Evolutionary conservation across 2,329 filamentous ascomycete species (phyloP).

Genomic region (Talaromyces rugulosus): DNA sequence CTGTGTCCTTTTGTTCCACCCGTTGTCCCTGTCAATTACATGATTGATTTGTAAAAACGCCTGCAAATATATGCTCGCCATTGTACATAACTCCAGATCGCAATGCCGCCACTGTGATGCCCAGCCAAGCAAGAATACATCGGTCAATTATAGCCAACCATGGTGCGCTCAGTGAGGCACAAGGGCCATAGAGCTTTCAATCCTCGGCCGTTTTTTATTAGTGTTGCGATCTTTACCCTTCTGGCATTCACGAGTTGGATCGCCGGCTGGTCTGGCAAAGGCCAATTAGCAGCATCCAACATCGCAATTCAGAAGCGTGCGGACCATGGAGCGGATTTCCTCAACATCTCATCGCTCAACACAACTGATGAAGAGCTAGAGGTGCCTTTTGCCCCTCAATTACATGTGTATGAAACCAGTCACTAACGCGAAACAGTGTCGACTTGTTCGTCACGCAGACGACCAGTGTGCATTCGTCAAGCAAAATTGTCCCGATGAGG

Average conservation of each 20-base stretch:
- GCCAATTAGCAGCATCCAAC: background rate
- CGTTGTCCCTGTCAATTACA: background rate
- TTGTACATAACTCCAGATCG: background rate
- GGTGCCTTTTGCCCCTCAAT: background rate
- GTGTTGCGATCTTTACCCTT: conserved; percentile 33
- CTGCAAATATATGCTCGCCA: background rate
- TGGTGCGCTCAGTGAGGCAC: conserved; percentile 15
- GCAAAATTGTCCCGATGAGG: conserved; percentile 78
- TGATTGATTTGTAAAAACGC: background rate
- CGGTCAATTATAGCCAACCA: conserved; percentile 17
- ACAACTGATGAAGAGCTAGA: conserved; percentile 4
- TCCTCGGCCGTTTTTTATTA: conserved; percentile 44
- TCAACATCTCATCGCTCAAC: background rate
- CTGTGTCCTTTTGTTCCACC: background rate
- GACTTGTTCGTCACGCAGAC: conserved; percentile 67
- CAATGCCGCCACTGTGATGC: conserved; percentile 30
- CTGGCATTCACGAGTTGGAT: conserved; percentile 29
- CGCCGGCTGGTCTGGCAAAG: background rate
- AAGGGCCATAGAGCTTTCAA: conserved; percentile 31
- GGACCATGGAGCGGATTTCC: background rate
- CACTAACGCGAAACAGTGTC: conserved; percentile 54
- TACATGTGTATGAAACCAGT: background rate
- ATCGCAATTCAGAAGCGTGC: conserved; percentile 5
- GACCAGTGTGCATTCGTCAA: conserved; percentile 87
- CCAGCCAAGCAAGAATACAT: conserved; percentile 18